Evolutionary conservation across 2,329 filamentous ascomycete genomes (phyloP).

Genomic region (Dothistroma septosporum): DNA sequence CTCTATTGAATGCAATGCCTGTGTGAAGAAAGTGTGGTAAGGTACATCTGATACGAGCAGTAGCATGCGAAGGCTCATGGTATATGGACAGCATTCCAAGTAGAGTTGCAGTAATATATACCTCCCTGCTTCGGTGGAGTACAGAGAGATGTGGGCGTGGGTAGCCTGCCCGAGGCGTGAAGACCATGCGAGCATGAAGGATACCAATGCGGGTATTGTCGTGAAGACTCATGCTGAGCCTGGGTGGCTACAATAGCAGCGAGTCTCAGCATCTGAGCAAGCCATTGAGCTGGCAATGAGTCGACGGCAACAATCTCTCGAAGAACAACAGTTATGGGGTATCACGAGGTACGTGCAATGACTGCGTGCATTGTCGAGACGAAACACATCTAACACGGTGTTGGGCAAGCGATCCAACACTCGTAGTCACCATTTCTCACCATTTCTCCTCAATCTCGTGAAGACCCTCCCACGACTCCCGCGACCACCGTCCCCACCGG

Average conservation of each 20-base stretch:
- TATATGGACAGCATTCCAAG: no score
- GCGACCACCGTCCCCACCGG: neutral
- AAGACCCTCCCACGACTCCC: neutral
- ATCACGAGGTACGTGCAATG: neutral
- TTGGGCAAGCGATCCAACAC: no score
- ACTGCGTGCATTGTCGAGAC: neutral
- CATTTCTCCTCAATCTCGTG: neutral
- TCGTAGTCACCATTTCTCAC: neutral
- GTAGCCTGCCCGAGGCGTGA: neutral
- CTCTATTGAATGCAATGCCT: no score
- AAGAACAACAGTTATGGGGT: neutral
- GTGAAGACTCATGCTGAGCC: neutral
- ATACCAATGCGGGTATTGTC: neutral
- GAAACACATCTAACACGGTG: neutral
- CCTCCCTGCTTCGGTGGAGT: no score
- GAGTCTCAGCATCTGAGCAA: neutral
- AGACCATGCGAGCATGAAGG: neutral
- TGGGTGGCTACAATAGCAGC: neutral
- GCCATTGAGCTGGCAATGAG: neutral
- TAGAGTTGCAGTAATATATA: no score
- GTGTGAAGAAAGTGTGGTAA: no score
- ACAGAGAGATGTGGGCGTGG: no score
- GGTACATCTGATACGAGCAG: no score
- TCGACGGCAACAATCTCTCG: neutral
- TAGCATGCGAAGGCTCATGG: no score